Base-by-base conservation (phyloP, 345 rosid species). In the Corchorus capsularis region DNA sequence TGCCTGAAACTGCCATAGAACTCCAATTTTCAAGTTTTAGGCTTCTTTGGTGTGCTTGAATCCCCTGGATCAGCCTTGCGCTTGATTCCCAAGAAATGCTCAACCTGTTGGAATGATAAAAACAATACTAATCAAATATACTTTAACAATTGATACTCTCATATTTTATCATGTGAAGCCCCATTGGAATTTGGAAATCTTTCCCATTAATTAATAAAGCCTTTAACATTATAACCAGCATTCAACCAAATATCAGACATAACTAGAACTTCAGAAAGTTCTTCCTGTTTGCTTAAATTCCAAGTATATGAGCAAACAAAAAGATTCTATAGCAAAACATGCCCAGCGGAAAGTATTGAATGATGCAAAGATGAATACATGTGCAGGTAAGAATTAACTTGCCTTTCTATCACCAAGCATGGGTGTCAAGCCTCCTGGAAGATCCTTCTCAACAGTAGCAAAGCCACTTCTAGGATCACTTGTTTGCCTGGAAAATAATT, bases 391-490 rank as follows among this genome's bases (percentile, higher is more conserved):
- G 61, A 45, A 39, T 63, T 50, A 63, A 79, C 89, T 84, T 73
- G 87, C 98, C 97, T 94, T 93, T 83, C 85, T 87, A 83, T 90
- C 93, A 67, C 98, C 98, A 55, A 94, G 97, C 98, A 94, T 93
- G 16, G 97, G 97, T 34, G 98, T 94, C 80, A 93, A 83, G 72
- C 91, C 85, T 70, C 98, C 98, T 0, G 90, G 92, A 81, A 86
- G 73, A 78, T 90, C 98, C 84, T 91, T 93, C 90, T 93, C 97
- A 71, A 91, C 94, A 41, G 95, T 91, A 61, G 92, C 98, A 80
- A 91, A 91, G 37, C 98, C 94, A 37, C 94, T 92, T 54, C 89
- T 83, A 46, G 94, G 94, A 89, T 96, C 99, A 81, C 98, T 88
- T 9, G 92, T 85, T 88, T 94, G 95, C 72, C 98, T 91, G 88